These are phyloP conservation scores for Globisporangium camurandrum DNA, from an alignment of 352 stramenopile genomes.

Conservation along the genomic window DNA sequence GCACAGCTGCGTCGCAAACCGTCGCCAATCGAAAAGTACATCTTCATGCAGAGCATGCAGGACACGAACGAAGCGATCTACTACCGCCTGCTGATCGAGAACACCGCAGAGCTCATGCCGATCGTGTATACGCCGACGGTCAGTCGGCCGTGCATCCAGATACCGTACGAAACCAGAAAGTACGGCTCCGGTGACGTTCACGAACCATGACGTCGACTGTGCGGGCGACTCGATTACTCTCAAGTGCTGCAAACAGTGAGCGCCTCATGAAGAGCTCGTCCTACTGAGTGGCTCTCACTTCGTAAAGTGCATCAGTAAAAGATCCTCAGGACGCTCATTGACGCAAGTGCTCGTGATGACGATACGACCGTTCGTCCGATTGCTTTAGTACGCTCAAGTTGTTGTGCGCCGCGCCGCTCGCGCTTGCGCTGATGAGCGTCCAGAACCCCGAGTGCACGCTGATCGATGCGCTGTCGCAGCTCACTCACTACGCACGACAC, in stretches of 20 bases:
- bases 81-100: conserved; percentile 85
- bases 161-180: too few relatives aligned
- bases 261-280: too few relatives aligned
- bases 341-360: too few relatives aligned
- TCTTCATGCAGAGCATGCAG: conserved; percentile 88
- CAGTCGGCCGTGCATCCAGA: conserved; percentile 87
- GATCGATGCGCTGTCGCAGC: conserved; percentile 95
- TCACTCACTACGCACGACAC: conserved; percentile 98
- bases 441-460: conserved; percentile 96
- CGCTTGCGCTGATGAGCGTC: conserved; percentile 94
- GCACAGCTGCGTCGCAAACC: conserved; percentile 74
- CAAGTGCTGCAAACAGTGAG: too few relatives aligned
- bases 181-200: too few relatives aligned
- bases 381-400: conserved; percentile 99
- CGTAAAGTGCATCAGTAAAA: too few relatives aligned
- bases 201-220: too few relatives aligned
- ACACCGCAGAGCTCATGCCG: conserved; percentile 91
- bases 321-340: too few relatives aligned
- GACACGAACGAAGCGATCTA: conserved; percentile 88
- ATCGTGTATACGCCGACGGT: conserved; percentile 98
- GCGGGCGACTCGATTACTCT: too few relatives aligned
- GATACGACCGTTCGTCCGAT: conserved; percentile 97
- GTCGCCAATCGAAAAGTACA: conserved; percentile 90
- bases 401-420: conserved; percentile 95
- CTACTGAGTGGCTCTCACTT: too few relatives aligned